These are phyloP conservation scores for Lachnellula occidentalis DNA, from an alignment of 2,329 filamentous ascomycete genomes.

Conservation along the genomic window DNA sequence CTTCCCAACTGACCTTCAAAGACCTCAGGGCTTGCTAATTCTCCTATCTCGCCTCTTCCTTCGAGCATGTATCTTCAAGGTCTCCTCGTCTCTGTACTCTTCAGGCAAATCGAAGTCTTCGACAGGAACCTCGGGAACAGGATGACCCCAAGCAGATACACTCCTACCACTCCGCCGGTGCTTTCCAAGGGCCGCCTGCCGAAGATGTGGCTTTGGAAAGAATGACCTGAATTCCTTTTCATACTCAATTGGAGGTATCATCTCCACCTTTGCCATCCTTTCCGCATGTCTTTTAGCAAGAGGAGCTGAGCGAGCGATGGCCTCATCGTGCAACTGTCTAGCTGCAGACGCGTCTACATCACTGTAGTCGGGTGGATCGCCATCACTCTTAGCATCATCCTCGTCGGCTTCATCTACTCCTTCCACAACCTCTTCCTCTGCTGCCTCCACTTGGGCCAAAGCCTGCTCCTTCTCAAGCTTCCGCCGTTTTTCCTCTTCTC, in stretches of 20 bases:
- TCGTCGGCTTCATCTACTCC: constrained; percentile 1
- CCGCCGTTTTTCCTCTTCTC: constrained; percentile 78
- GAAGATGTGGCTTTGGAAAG: constrained; percentile 64
- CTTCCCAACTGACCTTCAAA: background rate
- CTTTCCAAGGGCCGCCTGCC: constrained; percentile 72
- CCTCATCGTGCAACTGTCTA: constrained; percentile 59
- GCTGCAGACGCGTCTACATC: constrained; percentile 68
- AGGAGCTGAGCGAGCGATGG: constrained; percentile 29
- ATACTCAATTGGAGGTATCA: constrained; percentile 25
- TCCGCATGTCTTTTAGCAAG: constrained; percentile 13
- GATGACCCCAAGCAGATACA: constrained; percentile 73
- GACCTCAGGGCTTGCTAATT: constrained; percentile 17
- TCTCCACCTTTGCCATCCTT: constrained; percentile 32
- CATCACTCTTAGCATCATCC: constrained; percentile 32
- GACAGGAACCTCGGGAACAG: constrained; percentile 67
- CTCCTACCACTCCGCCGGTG: constrained; percentile 64
- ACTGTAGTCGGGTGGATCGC: constrained; percentile 57
- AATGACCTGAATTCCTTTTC: constrained; percentile 76
- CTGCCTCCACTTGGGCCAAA: constrained; percentile 41
- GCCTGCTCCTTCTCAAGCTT: constrained; percentile 70
- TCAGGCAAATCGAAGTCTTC: constrained; percentile 70
- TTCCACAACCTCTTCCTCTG: constrained; percentile 33
- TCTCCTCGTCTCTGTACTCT: constrained; percentile 42
- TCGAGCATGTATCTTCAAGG: constrained; percentile 53
- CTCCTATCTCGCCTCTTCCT: constrained; percentile 46